These are phyloP conservation scores for Vigna angularis DNA, from an alignment of 306 rosid genomes.

Conservation along the genomic window DNA sequence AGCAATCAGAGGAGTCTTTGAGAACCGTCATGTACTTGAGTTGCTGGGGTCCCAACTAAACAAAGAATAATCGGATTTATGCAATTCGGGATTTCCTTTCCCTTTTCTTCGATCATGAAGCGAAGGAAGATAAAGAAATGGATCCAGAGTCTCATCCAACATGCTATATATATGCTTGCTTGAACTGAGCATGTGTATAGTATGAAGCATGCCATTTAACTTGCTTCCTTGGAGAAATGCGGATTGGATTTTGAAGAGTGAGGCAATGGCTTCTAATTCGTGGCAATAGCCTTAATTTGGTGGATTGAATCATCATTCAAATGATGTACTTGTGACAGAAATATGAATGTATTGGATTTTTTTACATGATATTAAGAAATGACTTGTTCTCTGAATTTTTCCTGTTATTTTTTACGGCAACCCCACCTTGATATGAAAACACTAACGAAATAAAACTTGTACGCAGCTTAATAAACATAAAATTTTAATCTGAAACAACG, in stretches of 20 bases:
- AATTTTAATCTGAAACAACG: no score
- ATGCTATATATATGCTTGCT: background rate
- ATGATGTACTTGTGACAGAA: background rate
- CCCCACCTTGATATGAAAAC: no score
- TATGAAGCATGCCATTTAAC: background rate
- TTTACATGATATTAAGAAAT: background rate
- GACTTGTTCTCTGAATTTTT: no score
- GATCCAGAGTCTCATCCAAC: background rate
- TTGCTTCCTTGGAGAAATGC: slow-evolving; percentile 6
- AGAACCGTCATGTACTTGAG: slow-evolving; percentile 75
- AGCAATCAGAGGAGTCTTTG: slow-evolving; percentile 67
- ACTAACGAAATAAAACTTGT: no score
- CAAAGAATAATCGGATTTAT: background rate
- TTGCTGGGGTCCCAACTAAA: slow-evolving; percentile 55
- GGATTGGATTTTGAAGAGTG: background rate
- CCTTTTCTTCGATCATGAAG: background rate
- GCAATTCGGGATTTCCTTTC: background rate
- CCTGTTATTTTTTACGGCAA: no score
- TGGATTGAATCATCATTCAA: background rate
- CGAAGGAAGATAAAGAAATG: background rate
- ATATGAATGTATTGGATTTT: background rate
- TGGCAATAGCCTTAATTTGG: background rate
- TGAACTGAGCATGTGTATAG: background rate
- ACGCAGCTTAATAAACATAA: no score
- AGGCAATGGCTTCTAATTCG: background rate